Conservation (phyloP, 495 filamentous ascomycete genomes). For the Aspergillus ellipticus region DNA sequence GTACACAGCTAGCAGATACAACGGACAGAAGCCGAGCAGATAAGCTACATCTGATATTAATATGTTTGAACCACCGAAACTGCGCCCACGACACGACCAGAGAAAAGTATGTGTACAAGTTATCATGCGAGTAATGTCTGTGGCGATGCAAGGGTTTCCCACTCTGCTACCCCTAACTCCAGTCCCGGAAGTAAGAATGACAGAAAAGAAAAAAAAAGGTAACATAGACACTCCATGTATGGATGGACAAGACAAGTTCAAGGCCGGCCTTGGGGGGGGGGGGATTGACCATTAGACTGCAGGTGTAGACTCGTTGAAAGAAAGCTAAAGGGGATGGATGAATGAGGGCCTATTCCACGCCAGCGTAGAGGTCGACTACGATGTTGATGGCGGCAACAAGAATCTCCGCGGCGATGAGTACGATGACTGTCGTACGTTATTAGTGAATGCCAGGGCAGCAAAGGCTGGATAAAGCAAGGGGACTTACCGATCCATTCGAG, state of each 20-base stretch:
- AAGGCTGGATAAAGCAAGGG: conserved; percentile 3
- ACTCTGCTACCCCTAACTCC: conserved; percentile 4
- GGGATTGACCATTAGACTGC: neutral
- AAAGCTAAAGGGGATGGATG: neutral
- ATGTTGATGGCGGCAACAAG: conserved; percentile 94
- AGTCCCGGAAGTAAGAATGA: neutral
- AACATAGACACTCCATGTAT: too few species aligned
- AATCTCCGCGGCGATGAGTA: conserved; percentile 95
- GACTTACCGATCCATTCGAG: conserved; percentile 89
- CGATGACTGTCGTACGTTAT: conserved; percentile 60
- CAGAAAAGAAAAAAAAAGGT: too few species aligned
- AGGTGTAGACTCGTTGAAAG: neutral
- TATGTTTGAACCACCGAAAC: neutral
- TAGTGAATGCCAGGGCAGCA: conserved; percentile 8
- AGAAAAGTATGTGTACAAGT: neutral
- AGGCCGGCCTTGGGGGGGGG: too few species aligned
- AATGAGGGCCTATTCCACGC: conserved; percentile 55
- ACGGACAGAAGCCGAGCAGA: neutral
- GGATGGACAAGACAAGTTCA: too few species aligned
- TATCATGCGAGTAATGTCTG: neutral
- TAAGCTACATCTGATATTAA: neutral
- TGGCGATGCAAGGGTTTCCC: neutral
- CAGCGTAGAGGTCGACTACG: conserved; percentile 88
- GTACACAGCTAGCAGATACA: too few species aligned
- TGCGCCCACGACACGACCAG: neutral